These are phyloP conservation scores for Eucalyptus cladocalyx DNA, from an alignment of 345 rosid species.

Conservation along the genomic window DNA sequence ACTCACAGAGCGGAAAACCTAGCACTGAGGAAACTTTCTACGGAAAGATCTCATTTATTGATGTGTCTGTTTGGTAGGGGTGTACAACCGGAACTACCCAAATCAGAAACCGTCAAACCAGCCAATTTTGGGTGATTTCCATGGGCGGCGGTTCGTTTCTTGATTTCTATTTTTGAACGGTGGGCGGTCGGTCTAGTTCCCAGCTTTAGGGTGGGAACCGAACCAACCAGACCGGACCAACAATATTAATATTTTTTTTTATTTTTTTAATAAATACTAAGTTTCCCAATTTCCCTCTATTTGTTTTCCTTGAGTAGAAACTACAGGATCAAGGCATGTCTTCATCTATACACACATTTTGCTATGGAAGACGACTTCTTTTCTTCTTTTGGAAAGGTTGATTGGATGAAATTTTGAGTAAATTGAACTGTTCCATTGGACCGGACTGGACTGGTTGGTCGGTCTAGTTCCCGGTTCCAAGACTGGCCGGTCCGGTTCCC, in stretches of 20 bases:
- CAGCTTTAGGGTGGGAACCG: accelerated
- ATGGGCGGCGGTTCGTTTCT: accelerated
- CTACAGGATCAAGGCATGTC: neutral
- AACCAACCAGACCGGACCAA: accelerated
- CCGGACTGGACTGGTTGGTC: accelerated
- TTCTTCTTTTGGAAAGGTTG: no score
- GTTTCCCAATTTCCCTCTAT: no score
- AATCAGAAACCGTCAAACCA: no score
- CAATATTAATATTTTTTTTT: no score
- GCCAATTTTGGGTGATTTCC: accelerated
- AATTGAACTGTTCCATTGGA: no score
- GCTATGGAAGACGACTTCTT: neutral
- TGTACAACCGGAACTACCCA: accelerated
- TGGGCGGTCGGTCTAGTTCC: accelerated
- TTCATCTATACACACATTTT: neutral
- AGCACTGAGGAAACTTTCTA: neutral
- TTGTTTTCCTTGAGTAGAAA: neutral
- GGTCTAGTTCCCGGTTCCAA: no score
- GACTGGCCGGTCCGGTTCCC: accelerated
- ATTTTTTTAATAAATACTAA: no score
- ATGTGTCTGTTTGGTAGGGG: neutral
- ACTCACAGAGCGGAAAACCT: neutral
- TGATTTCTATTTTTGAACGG: accelerated
- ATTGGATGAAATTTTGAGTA: no score
- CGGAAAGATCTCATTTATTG: neutral